Evolutionary conservation across 2,329 filamentous ascomycete species (phyloP), one percentile per base, ranked within the genome.

Genomic region (Fusarium ambrosium): DNA sequence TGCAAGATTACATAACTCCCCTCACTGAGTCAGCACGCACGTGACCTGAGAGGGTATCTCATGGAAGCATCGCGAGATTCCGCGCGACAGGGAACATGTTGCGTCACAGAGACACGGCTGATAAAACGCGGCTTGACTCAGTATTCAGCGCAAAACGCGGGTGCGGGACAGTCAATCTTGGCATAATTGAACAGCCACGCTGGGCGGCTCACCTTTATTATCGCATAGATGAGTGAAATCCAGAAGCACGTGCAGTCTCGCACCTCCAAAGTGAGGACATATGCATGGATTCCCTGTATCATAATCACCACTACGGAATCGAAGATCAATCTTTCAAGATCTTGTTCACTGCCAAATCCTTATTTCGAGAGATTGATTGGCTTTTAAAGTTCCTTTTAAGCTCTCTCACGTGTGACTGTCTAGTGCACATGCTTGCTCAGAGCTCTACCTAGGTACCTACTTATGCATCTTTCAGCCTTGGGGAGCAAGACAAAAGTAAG

Each of bases 1-100:
- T 68, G 62, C 55, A 59, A 7, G 56, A 63, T 79, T 77, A 77
- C 76, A 69, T 73, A 77, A 79, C 69, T 43, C 51, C 27, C 20
- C 10, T 18, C 32, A 65, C 65, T 75, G 61, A 75, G 51, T 74
- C 72, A 75, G 66, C 61, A 11, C 2, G 1, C 73, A 76, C 73
- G 73, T 76, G 73, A 76, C 48, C 16, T 1, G 2, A 3, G 6
- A 14, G 11, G 14, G 27, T 62, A 41, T 56, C 20, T 37, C 34
- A 62, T 36, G 20, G 22, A 24, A 27, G 29, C 36, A 32, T 36
- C 36, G 51, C 34, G 20, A 61, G 32, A 66, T 66, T 48, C 36
- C 55, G 60, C 62, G 34, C 55, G 55, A 66, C 67, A 70, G 20
- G 34, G 20, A 22, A 22, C 16, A 27, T 22, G 43, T 69, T 58